Percentiles rank a stretch among this genome's conserved stretches.
These are phyloP conservation scores for Thalassiosira hispida DNA, from an alignment of 352 stramenopile species.

Conservation along the genomic window DNA sequence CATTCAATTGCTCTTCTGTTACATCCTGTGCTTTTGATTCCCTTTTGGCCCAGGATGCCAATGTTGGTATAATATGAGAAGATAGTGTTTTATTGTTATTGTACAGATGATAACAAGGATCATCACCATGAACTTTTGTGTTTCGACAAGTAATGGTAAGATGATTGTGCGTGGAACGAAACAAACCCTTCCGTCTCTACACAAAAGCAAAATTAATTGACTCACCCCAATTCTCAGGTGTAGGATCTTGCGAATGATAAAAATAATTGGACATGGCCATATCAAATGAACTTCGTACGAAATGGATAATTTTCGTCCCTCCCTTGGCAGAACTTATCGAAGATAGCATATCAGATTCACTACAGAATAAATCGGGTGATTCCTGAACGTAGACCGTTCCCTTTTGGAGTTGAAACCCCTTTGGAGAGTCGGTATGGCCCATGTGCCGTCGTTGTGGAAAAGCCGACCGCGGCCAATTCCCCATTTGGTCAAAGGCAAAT, in stretches of 20 bases:
- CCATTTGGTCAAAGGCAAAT: constrained; percentile 42
- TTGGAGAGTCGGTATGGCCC: constrained; percentile 10
- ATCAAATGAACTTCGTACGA: constrained; percentile 54
- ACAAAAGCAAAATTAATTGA: constrained; percentile 1
- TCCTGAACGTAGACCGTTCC: constrained; percentile 51
- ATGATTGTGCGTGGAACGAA: background rate
- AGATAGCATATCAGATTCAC: constrained; percentile 17
- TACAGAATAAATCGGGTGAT: constrained; percentile 49
- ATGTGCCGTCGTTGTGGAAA: constrained; percentile 26
- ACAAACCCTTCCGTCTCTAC: constrained; percentile 13
- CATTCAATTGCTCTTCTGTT: constrained; percentile 13
- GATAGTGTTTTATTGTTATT: constrained; percentile 23
- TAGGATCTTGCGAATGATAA: constrained; percentile 50
- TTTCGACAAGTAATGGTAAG: background rate
- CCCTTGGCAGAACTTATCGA: background rate
- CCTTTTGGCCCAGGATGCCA: constrained; percentile 11
- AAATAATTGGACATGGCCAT: constrained; percentile 47
- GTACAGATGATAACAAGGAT: constrained; percentile 12
- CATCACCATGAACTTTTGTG: background rate
- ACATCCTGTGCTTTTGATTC: background rate
- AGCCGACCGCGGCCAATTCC: constrained; percentile 21
- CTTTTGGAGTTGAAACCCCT: constrained; percentile 19
- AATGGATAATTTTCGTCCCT: constrained; percentile 57
- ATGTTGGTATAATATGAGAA: constrained; percentile 32
- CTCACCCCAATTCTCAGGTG: constrained; percentile 16